Evolutionary conservation across 768 basidiomycete genomes (phyloP).

Genomic region (Trametes villosa): DNA sequence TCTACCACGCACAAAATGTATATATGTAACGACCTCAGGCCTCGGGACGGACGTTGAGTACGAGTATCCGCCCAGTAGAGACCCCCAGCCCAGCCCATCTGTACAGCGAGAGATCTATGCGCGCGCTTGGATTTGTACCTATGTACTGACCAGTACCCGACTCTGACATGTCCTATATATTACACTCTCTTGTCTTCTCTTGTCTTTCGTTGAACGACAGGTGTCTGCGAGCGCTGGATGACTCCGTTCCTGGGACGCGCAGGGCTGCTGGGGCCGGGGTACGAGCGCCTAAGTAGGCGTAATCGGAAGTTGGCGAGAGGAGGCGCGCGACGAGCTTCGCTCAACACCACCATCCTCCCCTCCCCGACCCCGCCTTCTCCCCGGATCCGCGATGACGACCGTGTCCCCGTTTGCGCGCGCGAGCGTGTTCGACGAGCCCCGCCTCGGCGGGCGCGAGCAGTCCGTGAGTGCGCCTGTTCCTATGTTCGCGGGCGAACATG

Average conservation of each 20-base stretch:
- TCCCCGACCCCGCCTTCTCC: background rate
- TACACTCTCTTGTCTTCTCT: background rate
- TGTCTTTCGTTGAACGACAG: background rate
- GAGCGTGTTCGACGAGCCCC: slow-evolving; percentile 44
- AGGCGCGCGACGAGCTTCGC: background rate
- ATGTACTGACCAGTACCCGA: background rate
- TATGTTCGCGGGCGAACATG: no score
- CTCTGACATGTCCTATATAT: background rate
- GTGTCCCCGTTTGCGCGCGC: slow-evolving; percentile 48
- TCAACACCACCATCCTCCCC: slow-evolving; percentile 4
- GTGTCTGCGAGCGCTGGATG: background rate
- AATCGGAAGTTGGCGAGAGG: background rate
- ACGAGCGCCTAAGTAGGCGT: background rate
- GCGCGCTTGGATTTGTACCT: slow-evolving; percentile 1
- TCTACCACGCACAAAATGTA: background rate
- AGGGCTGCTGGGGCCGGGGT: background rate
- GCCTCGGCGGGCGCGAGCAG: slow-evolving; percentile 43
- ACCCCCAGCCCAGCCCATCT: no score
- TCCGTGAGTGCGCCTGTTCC: slow-evolving; percentile 36
- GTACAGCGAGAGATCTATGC: background rate
- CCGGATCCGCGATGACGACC: slow-evolving; percentile 31
- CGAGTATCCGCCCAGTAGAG: no score
- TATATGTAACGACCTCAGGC: background rate
- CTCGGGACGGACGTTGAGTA: background rate
- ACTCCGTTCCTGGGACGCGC: background rate